phyloP scores from a whole-genome alignment of 2,329 filamentous ascomycete genomes.

The Orbilia ellipsospora region DNA sequence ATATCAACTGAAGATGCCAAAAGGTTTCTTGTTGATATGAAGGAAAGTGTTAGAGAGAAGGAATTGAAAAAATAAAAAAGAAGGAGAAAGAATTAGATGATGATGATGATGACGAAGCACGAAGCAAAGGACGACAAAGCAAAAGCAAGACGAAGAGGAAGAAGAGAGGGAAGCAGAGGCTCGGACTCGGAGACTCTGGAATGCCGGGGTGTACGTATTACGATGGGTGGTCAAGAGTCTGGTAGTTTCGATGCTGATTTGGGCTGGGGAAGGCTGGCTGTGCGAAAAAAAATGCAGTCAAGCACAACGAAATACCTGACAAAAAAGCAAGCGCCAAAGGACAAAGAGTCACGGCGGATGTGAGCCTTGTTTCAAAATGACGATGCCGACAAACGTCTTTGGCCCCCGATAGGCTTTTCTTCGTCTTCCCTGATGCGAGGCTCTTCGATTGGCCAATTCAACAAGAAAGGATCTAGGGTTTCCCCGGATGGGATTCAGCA shows the following conservation, averaged over 20 bases:
- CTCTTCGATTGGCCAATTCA: slow-evolving; percentile 44
- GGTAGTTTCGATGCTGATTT: slow-evolving; percentile 36
- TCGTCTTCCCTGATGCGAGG: not conserved
- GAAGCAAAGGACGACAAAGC: not conserved
- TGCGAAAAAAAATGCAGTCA: slow-evolving; percentile 28
- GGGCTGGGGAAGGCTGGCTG: slow-evolving; percentile 16
- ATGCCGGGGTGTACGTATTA: slow-evolving; percentile 26
- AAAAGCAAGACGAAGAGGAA: not conserved
- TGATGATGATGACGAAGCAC: not conserved
- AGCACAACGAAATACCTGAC: slow-evolving; percentile 27
- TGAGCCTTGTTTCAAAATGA: slow-evolving; percentile 56
- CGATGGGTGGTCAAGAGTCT: slow-evolving; percentile 20
- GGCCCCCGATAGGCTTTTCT: slow-evolving; percentile 39
- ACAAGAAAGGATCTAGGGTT: slow-evolving; percentile 31
- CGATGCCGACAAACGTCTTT: slow-evolving; percentile 35
- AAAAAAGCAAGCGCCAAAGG: slow-evolving; percentile 50
- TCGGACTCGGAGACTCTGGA: slow-evolving; percentile 36
- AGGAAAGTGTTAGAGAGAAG: not conserved
- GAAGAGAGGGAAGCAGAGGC: slow-evolving; percentile 3
- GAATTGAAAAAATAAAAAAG: not conserved
- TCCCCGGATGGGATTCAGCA: slow-evolving; percentile 4
- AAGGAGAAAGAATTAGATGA: slow-evolving; percentile 5
- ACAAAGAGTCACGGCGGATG: slow-evolving; percentile 51
- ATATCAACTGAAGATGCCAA: too few species aligned
- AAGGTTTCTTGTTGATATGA: too few species aligned